Evolutionary conservation across 495 filamentous ascomycete genomes (phyloP).

Genomic region (Podospora bellae-mahoneyi): DNA sequence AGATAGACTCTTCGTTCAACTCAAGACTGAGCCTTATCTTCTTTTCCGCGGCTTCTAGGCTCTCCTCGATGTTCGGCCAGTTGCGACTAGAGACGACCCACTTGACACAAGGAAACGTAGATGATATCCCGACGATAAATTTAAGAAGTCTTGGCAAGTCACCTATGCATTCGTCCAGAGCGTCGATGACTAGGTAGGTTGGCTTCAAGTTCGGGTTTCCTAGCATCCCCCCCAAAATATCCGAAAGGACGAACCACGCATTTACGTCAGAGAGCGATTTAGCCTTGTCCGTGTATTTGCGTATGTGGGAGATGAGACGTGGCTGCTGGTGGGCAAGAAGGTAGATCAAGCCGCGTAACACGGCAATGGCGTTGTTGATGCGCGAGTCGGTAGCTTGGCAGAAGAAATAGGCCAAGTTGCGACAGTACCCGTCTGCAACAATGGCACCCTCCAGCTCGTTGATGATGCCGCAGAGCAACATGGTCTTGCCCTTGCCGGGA

Average conservation of each 20-base stretch:
- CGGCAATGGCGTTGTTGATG: no score
- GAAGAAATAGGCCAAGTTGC: neutral
- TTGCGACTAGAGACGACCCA: slow-evolving; percentile 25
- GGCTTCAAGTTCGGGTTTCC: slow-evolving; percentile 25
- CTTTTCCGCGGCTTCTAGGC: slow-evolving; percentile 8
- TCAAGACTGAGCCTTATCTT: slow-evolving; percentile 16
- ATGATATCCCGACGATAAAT: slow-evolving; percentile 30
- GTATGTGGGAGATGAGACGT: slow-evolving; percentile 34
- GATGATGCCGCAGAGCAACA: no score
- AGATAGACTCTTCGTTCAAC: slow-evolving; percentile 18
- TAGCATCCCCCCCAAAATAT: slow-evolving; percentile 35
- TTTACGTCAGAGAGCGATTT: slow-evolving; percentile 37
- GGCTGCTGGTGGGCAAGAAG: slow-evolving; percentile 27
- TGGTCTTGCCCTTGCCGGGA: no score
- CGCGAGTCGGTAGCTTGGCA: slow-evolving; percentile 33
- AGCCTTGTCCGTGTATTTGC: slow-evolving; percentile 28
- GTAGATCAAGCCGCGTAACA: no score
- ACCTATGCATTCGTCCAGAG: slow-evolving; percentile 47
- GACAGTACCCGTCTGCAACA: no score
- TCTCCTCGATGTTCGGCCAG: slow-evolving; percentile 17
- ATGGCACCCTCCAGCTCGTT: no score
- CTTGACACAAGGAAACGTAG: slow-evolving; percentile 29
- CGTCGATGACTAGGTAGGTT: slow-evolving; percentile 44
- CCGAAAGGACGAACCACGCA: slow-evolving; percentile 29
- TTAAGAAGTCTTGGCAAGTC: slow-evolving; percentile 32